phyloP scores from a whole-genome alignment of 345 rosid species.

The Stellera chamaejasme region DNA sequence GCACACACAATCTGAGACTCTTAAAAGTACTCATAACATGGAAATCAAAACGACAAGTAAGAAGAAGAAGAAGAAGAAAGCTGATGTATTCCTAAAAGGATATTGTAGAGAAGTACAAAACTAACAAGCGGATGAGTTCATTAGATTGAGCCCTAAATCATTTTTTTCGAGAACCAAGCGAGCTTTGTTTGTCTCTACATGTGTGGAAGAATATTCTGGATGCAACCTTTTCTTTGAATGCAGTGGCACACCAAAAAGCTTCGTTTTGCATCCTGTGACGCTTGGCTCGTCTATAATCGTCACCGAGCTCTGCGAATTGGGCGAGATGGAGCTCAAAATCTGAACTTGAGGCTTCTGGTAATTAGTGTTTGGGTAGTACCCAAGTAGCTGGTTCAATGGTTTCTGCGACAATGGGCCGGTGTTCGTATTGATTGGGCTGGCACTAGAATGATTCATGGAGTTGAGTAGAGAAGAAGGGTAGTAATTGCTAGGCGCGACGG shows the following conservation, averaged over 20 bases:
- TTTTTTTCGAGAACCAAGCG: conserved; percentile 70
- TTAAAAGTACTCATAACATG: conserved; percentile 16
- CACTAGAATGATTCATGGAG: conserved; percentile 22
- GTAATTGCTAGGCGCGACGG: conserved; percentile 59
- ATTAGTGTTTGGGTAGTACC: conserved; percentile 19
- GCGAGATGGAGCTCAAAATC: conserved; percentile 26
- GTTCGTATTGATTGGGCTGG: conserved; percentile 22
- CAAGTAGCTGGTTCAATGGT: conserved; percentile 39
- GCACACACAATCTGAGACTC: conserved; percentile 39
- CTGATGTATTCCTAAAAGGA: conserved; percentile 8
- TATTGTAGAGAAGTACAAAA: conserved; percentile 7
- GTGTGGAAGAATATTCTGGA: conserved; percentile 27
- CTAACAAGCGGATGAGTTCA: conserved; percentile 63
- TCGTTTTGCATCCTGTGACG: conserved; percentile 36
- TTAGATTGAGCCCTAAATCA: conserved; percentile 75
- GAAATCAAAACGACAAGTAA: conserved; percentile 14
- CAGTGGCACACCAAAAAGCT: conserved; percentile 73
- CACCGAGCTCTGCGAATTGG: conserved; percentile 34
- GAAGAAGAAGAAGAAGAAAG: conserved; percentile 14
- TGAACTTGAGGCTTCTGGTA: conserved; percentile 18
- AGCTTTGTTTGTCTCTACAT: conserved; percentile 42
- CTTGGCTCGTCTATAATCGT: conserved; percentile 30
- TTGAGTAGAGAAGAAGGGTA: conserved; percentile 38
- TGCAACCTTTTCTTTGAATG: conserved; percentile 66
- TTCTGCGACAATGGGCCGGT: conserved; percentile 25